Conservation (phyloP, 345 rosid genomes). For the Eucalyptus viminalis region DNA sequence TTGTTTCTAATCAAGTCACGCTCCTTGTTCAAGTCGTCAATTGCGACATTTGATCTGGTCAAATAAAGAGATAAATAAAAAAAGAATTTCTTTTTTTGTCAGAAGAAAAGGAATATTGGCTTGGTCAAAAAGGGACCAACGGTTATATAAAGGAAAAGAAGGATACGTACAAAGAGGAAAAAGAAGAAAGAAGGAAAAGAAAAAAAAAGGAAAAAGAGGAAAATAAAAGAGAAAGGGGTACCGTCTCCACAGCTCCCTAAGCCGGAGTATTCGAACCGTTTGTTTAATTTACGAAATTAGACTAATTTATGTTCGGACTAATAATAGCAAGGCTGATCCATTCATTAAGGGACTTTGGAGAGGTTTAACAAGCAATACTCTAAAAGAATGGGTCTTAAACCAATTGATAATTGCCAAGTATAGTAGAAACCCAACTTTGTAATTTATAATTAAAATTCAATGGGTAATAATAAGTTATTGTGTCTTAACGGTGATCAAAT, state of each 20-base stretch:
- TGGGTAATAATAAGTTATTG: not conserved
- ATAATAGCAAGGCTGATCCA: no score
- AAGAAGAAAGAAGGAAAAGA: not conserved
- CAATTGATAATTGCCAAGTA: no score
- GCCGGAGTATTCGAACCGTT: no score
- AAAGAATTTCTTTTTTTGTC: no score
- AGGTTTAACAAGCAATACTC: no score
- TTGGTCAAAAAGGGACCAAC: not conserved
- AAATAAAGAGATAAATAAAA: not conserved
- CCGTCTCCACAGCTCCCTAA: no score
- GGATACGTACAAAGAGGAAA: not conserved
- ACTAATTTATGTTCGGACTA: no score
- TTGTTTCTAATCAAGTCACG: not conserved
- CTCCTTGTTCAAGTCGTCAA: not conserved
- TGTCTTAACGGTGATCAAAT: not conserved
- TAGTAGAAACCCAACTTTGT: not conserved
- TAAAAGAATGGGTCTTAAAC: no score
- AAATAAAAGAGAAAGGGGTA: not conserved
- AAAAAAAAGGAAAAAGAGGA: not conserved
- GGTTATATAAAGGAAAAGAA: not conserved
- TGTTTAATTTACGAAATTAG: no score
- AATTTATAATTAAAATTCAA: no score
- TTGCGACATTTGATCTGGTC: not conserved
- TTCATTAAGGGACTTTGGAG: no score
- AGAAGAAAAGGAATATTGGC: not conserved